phyloP scores from a whole-genome alignment of 164 flowering plant species.

The Piper betle region DNA sequence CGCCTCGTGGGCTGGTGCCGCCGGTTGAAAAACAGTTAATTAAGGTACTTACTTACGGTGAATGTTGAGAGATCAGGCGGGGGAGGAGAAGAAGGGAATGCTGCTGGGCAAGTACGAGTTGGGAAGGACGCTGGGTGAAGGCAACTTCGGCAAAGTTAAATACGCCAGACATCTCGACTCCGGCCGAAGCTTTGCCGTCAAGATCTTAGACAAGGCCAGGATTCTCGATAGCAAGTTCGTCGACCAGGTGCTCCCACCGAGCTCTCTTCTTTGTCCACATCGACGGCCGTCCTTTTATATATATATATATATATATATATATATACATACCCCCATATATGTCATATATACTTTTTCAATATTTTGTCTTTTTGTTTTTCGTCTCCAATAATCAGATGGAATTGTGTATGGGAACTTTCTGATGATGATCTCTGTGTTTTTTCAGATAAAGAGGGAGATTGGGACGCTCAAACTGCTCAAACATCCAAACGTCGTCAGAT shows the following conservation, averaged over 20 bases:
- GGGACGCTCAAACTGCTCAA: constrained; percentile 75
- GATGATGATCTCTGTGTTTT: background rate
- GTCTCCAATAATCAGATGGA: background rate
- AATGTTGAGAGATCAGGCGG: constrained; percentile 19
- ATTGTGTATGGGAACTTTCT: background rate
- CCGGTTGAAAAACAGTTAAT: too few species aligned
- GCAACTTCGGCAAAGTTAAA: constrained; percentile 87
- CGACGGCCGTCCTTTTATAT: background rate
- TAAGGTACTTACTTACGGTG: background rate
- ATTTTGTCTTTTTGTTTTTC: background rate
- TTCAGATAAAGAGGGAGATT: constrained; percentile 90
- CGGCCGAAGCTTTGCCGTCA: constrained; percentile 62
- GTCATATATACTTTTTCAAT: background rate
- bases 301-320: background rate
- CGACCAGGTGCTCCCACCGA: constrained; percentile 43
- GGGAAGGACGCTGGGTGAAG: constrained; percentile 74
- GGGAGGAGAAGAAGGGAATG: constrained; percentile 32
- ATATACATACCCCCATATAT: too few species aligned
- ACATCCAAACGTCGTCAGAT: constrained; percentile 84
- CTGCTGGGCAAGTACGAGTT: constrained; percentile 82
- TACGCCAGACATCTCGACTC: constrained; percentile 47
- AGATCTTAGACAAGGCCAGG: constrained; percentile 60
- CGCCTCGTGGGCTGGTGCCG: too few species aligned
- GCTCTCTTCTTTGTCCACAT: background rate
- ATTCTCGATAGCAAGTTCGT: constrained; percentile 51